A percentile compares a stretch with the other conserved stretches of the same genome.
These are phyloP conservation scores for Westerdykella ornata DNA, from an alignment of 2,329 filamentous ascomycete species.

Conservation along the genomic window DNA sequence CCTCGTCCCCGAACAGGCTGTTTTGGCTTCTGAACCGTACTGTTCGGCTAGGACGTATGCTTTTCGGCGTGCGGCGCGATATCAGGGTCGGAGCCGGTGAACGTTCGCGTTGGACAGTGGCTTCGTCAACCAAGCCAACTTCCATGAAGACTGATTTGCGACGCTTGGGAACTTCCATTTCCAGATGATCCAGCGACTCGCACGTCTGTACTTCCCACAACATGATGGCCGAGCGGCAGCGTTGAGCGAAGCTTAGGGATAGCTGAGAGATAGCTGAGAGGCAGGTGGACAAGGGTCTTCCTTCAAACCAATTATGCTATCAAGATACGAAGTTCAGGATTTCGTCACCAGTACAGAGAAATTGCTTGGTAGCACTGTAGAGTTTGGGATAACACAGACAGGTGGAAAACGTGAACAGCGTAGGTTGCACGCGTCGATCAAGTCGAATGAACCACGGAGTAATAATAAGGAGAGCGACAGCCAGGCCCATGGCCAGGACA, in stretches of 20 bases:
- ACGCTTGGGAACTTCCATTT: constrained; percentile 12
- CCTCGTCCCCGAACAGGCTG: constrained; percentile 18
- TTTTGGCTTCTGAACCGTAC: constrained; percentile 31
- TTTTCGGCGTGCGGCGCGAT: constrained; percentile 11
- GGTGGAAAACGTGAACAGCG: constrained; percentile 1
- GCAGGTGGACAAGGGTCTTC: too few species aligned
- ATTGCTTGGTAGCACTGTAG: not conserved
- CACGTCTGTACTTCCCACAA: constrained; percentile 18
- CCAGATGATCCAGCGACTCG: constrained; percentile 20
- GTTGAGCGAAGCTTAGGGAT: too few species aligned
- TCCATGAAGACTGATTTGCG: constrained; percentile 34
- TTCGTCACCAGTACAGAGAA: too few species aligned
- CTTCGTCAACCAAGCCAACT: constrained; percentile 34
- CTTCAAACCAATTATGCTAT: too few species aligned
- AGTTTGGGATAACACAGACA: constrained; percentile 5
- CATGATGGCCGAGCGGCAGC: not conserved
- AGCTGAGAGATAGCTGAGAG: too few species aligned
- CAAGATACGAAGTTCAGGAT: too few species aligned
- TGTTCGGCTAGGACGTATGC: constrained; percentile 21
- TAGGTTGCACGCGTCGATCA: constrained; percentile 3
- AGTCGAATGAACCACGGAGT: constrained; percentile 1
- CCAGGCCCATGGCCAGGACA: constrained; percentile 8
- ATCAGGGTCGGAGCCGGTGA: constrained; percentile 24
- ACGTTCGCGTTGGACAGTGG: constrained; percentile 22
- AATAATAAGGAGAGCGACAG: not conserved